phyloP scores from a whole-genome alignment of 768 basidiomycete species.

The Tremella fuciformis region DNA sequence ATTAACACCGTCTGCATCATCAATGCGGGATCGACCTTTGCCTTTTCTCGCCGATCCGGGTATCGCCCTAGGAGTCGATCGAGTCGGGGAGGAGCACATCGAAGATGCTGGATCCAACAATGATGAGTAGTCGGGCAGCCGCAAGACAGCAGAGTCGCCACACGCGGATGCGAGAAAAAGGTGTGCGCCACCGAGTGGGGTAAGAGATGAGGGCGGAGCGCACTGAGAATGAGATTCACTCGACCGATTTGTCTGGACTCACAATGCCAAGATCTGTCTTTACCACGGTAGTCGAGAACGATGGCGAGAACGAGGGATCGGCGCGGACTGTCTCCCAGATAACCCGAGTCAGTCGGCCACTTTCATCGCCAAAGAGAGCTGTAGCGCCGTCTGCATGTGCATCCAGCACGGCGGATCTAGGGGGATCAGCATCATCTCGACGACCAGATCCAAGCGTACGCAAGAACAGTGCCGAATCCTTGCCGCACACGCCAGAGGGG shows the following conservation, averaged over 20 bases:
- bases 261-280: slow-evolving; percentile 43
- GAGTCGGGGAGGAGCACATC: not conserved
- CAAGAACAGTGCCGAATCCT: slow-evolving; percentile 47
- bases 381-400: slow-evolving; percentile 22
- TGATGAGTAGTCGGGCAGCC: slow-evolving; percentile 8
- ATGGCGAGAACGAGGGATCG: slow-evolving; percentile 2
- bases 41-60: slow-evolving; percentile 29
- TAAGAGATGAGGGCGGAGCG: slow-evolving; percentile 43
- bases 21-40: slow-evolving; percentile 30
- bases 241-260: slow-evolving; percentile 9
- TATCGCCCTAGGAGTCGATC: slow-evolving; percentile 11
- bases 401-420: slow-evolving; percentile 29
- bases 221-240: slow-evolving; percentile 16
- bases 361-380: slow-evolving; percentile 44
- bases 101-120: not conserved
- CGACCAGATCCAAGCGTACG: slow-evolving; percentile 31
- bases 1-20: slow-evolving; percentile 12
- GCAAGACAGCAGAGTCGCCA: slow-evolving; percentile 43
- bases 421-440: not conserved
- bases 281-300: slow-evolving; percentile 11
- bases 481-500: slow-evolving; percentile 46
- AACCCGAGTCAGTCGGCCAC: slow-evolving; percentile 37
- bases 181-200: slow-evolving; percentile 32
- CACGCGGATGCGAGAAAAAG: slow-evolving; percentile 45
- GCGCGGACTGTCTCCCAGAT: slow-evolving; percentile 23